Evolutionary conservation across 805 yeast species (phyloP), one percentile per base, ranked within the genome.

Genomic region (Hanseniaspora lindneri): DNA sequence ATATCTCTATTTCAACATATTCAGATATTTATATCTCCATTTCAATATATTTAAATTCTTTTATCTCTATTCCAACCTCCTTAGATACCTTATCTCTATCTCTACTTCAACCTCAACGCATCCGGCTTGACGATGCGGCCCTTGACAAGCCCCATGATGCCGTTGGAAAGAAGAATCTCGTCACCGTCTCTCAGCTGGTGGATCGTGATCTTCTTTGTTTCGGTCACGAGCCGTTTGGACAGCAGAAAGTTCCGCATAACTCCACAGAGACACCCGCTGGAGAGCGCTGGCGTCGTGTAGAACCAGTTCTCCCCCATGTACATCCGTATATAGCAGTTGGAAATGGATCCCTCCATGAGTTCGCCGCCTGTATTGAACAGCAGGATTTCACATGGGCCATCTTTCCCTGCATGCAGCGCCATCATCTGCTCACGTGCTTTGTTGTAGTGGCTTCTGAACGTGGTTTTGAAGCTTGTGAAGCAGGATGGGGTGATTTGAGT

Each of bases 391-490:
- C 72, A 66, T 0, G 74, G 69, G 0, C 64, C 59, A 9, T 53
- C 53, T 1, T 67, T 66, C 13, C 16, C 72, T 61, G 51, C 27
- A 14, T 55, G 54, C 44, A 53, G 29, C 1, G 58, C 52, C 3
- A 75, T 57, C 37, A 64, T 54, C 39, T 85, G 66, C 1, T 60
- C 61, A 50, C 96, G 66, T 0, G 95, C 81, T 2, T 60, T 68
- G 39, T 67, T 72, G 60, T 88, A 87, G 40, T 71, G 75, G 3
- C 66, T 67, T 53, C 98, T 69, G 21, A 69, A 64, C 0, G 96
- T 83, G 0, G 97, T 89, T 61, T 89, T 89, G 65, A 87, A 82
- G 4, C 94, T 80, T 0, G 95, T 85, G 63, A 83, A 84, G 1
- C 84, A 83, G 2, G 94, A 76, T 1, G 76, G 72, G 39, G 71